phyloP scores from a whole-genome alignment of 345 rosid genomes.

The Gossypioides kirkii region DNA sequence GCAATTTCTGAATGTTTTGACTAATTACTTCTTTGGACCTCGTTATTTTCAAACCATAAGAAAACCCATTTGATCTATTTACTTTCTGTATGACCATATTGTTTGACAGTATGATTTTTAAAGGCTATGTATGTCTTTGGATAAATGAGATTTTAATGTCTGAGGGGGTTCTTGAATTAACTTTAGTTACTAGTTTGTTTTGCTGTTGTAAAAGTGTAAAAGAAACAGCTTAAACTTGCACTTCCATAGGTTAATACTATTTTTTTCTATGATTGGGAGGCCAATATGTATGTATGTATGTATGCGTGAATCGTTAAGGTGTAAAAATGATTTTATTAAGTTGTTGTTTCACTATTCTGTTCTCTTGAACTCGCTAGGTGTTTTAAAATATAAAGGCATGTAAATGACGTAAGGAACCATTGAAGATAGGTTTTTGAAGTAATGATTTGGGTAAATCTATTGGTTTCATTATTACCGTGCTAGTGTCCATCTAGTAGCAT shows the following conservation, averaged over 20 bases:
- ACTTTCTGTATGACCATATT: background rate
- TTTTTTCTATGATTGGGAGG: background rate
- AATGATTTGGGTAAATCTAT: background rate
- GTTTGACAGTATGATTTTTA: background rate
- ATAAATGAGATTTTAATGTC: background rate
- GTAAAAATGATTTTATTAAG: background rate
- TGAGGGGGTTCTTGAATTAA: background rate
- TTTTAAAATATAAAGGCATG: background rate
- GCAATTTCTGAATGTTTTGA: slow-evolving; percentile 1
- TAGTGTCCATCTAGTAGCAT: background rate
- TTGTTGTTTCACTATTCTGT: background rate
- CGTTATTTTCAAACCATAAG: background rate
- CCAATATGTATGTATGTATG: background rate
- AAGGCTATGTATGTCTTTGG: background rate
- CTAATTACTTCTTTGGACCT: slow-evolving; percentile 8
- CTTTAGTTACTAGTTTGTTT: background rate
- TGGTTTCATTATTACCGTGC: background rate
- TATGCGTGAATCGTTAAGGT: background rate
- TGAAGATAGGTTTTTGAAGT: background rate
- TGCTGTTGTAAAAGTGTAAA: background rate
- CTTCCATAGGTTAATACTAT: background rate
- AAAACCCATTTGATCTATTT: slow-evolving; percentile 14
- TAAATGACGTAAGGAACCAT: background rate
- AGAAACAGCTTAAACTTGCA: background rate
- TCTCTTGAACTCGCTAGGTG: background rate